A percentile compares a stretch with the other conserved stretches of the same genome.
Conservation (phyloP, 192 early-diverging fungal genomes). For the Pilobolus umbonatus region DNA sequence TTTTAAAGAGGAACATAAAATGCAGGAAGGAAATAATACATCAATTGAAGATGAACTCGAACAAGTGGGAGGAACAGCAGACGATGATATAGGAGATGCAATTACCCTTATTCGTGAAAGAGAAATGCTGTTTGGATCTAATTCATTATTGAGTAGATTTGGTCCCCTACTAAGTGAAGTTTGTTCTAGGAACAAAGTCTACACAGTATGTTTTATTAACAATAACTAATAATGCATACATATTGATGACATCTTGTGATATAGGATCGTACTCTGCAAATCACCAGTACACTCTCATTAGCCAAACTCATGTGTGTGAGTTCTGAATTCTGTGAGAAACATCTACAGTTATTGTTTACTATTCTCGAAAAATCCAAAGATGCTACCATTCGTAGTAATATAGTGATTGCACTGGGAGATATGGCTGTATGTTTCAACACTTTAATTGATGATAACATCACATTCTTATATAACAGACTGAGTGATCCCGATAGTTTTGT, state of each 20-base stretch:
- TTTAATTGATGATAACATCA: constrained; percentile 94
- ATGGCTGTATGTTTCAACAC: constrained; percentile 97
- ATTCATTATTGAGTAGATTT: constrained; percentile 74
- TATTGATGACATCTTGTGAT: neutral
- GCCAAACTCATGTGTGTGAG: constrained; percentile 98
- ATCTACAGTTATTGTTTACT: constrained; percentile 87
- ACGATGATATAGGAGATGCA: constrained; percentile 94
- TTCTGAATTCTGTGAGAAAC: constrained; percentile 87
- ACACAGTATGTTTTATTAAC: constrained; percentile 52
- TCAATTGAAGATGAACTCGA: constrained; percentile 83
- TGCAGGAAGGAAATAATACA: constrained; percentile 37
- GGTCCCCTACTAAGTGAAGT: constrained; percentile 80
- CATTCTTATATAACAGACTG: constrained; percentile 90
- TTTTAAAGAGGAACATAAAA: constrained; percentile 23
- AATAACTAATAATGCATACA: neutral
- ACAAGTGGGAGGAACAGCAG: constrained; percentile 84
- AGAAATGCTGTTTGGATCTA: constrained; percentile 79
- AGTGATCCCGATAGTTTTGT: constrained; percentile 75
- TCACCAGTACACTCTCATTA: constrained; percentile 80
- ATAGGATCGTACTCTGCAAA: constrained; percentile 82
- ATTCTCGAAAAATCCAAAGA: constrained; percentile 82
- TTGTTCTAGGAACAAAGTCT: constrained; percentile 77
- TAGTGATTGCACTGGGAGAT: constrained; percentile 96
- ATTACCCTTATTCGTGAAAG: constrained; percentile 84
- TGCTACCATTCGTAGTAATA: constrained; percentile 87